Percentiles rank a stretch among this genome's conserved stretches.
These are phyloP conservation scores for Cryptococcus neoformans DNA, from an alignment of 1,284 basidiomycete genomes.

Conservation along the genomic window DNA sequence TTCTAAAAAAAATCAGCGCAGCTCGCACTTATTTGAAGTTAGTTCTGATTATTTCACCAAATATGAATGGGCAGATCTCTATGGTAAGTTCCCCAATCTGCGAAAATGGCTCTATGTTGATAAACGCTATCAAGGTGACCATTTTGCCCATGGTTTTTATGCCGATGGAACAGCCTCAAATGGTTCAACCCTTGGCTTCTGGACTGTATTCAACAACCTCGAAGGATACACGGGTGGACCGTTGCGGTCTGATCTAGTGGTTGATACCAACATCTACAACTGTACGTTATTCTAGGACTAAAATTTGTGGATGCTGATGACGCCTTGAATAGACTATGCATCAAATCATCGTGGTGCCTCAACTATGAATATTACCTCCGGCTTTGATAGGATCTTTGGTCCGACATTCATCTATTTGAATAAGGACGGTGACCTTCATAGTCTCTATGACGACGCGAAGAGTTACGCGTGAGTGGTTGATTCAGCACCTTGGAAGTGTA, in stretches of 20 bases:
- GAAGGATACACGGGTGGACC: constrained; percentile 38
- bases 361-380: constrained; percentile 30
- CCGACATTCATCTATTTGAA: constrained; percentile 23
- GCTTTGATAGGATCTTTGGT: constrained; percentile 38
- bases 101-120: background rate
- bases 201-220: constrained; percentile 36
- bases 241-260: constrained; percentile 23
- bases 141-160: constrained; percentile 33
- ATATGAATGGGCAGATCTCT: constrained; percentile 27
- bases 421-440: constrained; percentile 4
- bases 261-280: constrained; percentile 38
- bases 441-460: constrained; percentile 8
- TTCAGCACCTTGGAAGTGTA: no score
- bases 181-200: constrained; percentile 26
- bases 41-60: constrained; percentile 39
- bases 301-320: no score
- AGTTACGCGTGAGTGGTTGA: background rate
- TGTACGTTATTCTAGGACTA: constrained; percentile 5
- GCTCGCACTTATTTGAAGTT: background rate
- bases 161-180: constrained; percentile 30
- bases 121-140: constrained; percentile 10
- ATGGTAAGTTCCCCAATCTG: constrained; percentile 1
- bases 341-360: constrained; percentile 36
- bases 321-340: constrained; percentile 3
- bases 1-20: background rate